phyloP scores from a whole-genome alignment of 371 early-diverging fungal genomes.

The Umbelopsis sp. region DNA sequence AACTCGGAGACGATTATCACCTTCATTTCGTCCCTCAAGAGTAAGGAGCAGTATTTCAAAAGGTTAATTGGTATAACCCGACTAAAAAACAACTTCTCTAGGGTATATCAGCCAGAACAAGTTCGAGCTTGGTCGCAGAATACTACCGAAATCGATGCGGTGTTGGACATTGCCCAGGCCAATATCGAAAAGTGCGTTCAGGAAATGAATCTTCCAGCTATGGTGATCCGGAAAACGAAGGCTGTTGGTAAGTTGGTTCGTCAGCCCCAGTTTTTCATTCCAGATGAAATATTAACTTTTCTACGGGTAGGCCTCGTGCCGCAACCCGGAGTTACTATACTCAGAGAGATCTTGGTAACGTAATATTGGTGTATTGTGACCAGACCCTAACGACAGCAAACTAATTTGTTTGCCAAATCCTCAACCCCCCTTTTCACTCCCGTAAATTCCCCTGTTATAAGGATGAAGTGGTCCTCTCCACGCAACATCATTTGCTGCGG shows the following conservation, averaged over 20 bases:
- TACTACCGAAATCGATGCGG: slow-evolving; percentile 48
- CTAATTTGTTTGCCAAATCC: slow-evolving; percentile 2
- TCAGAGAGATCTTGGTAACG: slow-evolving; percentile 64
- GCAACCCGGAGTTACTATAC: slow-evolving; percentile 44
- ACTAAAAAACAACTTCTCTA: slow-evolving; percentile 13
- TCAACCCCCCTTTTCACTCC: background rate
- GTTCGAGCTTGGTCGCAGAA: slow-evolving; percentile 52
- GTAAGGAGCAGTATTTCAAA: slow-evolving; percentile 27
- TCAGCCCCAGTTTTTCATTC: background rate
- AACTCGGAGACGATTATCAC: slow-evolving; percentile 54
- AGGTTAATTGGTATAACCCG: no score
- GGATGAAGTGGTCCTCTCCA: slow-evolving; percentile 69
- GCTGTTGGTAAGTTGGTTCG: slow-evolving; percentile 63
- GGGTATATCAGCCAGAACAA: slow-evolving; percentile 45
- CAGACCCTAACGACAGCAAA: background rate
- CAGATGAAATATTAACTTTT: background rate
- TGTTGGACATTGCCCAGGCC: slow-evolving; percentile 74
- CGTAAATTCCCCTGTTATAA: slow-evolving; percentile 26
- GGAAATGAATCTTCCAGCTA: slow-evolving; percentile 66
- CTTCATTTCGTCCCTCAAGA: slow-evolving; percentile 66
- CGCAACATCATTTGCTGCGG: slow-evolving; percentile 57
- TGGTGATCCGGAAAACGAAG: slow-evolving; percentile 69
- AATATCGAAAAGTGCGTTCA: slow-evolving; percentile 56
- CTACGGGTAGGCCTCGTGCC: slow-evolving; percentile 34
- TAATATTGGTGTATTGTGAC: background rate